Conservation (phyloP, 2,329 filamentous ascomycete species). For the Paraphoma chrysanthemicola region DNA sequence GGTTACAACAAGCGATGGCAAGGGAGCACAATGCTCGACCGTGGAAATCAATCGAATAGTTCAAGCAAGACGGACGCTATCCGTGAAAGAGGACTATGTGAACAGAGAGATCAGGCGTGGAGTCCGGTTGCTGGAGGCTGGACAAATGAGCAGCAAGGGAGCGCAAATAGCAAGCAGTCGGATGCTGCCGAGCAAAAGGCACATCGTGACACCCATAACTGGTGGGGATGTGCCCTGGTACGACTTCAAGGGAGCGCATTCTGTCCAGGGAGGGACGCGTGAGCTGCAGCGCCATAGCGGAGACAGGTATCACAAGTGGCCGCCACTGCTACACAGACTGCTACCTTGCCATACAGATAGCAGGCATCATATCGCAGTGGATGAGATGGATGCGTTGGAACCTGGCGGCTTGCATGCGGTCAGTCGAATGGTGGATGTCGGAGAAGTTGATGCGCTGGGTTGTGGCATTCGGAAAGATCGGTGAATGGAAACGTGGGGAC, state of each 20-base stretch:
- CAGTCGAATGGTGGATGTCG: slow-evolving; percentile 10
- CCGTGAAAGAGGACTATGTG: slow-evolving; percentile 25
- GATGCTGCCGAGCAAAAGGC: slow-evolving; percentile 36
- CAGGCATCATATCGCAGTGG: slow-evolving; percentile 25
- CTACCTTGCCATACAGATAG: slow-evolving; percentile 39
- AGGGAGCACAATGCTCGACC: slow-evolving; percentile 26
- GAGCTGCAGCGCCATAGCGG: slow-evolving; percentile 31
- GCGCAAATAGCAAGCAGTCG: slow-evolving; percentile 32
- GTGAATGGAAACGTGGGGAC: slow-evolving; percentile 11
- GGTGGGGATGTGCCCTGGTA: slow-evolving; percentile 33
- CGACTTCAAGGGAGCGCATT: slow-evolving; percentile 33
- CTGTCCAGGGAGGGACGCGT: slow-evolving; percentile 30
- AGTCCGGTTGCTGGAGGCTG: slow-evolving; percentile 27
- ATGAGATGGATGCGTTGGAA: slow-evolving; percentile 18
- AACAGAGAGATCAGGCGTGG: slow-evolving; percentile 25
- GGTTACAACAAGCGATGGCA: slow-evolving; percentile 38
- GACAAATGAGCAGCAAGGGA: slow-evolving; percentile 38
- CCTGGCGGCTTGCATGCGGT: slow-evolving; percentile 12
- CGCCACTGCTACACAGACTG: slow-evolving; percentile 42
- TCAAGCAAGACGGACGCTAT: slow-evolving; percentile 26
- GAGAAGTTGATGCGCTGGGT: slow-evolving; percentile 6
- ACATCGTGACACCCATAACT: slow-evolving; percentile 25
- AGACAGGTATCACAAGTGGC: slow-evolving; percentile 35
- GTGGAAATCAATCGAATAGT: slow-evolving; percentile 28
- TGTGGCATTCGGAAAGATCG: slow-evolving; percentile 8